These are phyloP conservation scores for Trypanosomatidae sp. DNA, from an alignment of 208 protist genomes.

Conservation along the genomic window DNA sequence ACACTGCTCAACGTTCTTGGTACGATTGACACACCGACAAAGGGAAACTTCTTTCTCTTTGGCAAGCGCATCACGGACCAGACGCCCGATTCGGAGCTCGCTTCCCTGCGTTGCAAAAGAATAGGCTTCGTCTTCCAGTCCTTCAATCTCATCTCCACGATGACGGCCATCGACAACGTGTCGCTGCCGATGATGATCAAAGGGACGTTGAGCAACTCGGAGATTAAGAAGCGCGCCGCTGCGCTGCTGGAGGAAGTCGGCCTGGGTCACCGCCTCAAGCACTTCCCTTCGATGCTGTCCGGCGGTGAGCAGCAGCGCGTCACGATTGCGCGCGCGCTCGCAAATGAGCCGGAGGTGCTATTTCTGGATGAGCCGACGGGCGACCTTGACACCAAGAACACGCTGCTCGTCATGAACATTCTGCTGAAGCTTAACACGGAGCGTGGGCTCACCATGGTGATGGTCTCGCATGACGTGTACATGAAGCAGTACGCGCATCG, in stretches of 20 bases:
- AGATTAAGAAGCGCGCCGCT: constrained; percentile 71
- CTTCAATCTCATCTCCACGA: constrained; percentile 96
- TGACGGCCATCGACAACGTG: constrained; percentile 96
- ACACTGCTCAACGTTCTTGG: constrained; percentile 97
- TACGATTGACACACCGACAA: constrained; percentile 97
- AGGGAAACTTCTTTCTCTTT: constrained; percentile 93
- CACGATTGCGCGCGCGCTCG: constrained; percentile 95
- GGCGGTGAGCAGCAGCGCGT: constrained; percentile 97
- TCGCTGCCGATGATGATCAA: constrained; percentile 95
- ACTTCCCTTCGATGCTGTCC: constrained; percentile 94
- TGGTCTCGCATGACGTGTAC: constrained; percentile 97
- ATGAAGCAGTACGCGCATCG: constrained; percentile 94
- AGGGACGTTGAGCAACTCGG: constrained; percentile 48
- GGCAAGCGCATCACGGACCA: constrained; percentile 76
- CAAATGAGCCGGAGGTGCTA: constrained; percentile 94
- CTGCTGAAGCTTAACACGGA: constrained; percentile 88
- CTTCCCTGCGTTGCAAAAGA: constrained; percentile 58
- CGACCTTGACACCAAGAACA: constrained; percentile 97
- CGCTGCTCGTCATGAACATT: constrained; percentile 93
- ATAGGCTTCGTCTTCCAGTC: constrained; percentile 98
- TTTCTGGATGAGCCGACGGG: constrained; percentile 97
- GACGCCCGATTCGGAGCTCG: constrained; percentile 73
- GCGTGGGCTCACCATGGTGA: constrained; percentile 94
- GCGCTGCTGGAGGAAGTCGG: constrained; percentile 86
- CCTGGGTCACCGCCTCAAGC: constrained; percentile 84